Evolutionary conservation across 768 basidiomycete genomes (phyloP).

Genomic region (Gyrodon lividus): DNA sequence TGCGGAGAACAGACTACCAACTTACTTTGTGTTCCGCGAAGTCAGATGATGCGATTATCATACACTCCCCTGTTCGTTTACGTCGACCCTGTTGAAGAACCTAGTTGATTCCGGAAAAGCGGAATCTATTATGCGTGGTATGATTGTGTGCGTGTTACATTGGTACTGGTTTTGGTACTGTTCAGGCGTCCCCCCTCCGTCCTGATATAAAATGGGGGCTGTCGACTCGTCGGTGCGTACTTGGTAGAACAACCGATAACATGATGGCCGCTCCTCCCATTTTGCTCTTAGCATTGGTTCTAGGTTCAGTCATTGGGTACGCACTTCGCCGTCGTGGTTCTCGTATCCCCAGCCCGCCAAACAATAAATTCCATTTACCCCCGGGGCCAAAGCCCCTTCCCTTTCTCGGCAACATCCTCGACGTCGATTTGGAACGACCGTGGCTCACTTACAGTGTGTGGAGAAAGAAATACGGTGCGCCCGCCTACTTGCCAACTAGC

Average conservation of each 20-base stretch:
- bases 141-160: background rate
- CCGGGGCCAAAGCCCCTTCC: conserved; percentile 25
- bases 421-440: conserved; percentile 21
- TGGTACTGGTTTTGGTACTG: conserved; percentile 8
- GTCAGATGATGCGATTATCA: conserved; percentile 16
- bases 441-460: conserved; percentile 30
- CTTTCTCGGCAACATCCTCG: conserved; percentile 24
- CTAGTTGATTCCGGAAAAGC: conserved; percentile 12
- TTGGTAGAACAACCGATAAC: background rate
- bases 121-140: conserved; percentile 10
- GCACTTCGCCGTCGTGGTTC: conserved; percentile 4
- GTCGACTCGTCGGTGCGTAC: background rate
- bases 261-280: background rate
- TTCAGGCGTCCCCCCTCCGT: conserved; percentile 5
- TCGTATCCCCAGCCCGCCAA: background rate
- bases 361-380: conserved; percentile 13
- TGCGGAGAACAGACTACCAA: conserved; percentile 2
- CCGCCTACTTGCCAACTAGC: background rate
- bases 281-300: conserved; percentile 8
- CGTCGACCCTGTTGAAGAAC: conserved; percentile 18
- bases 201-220: conserved; percentile 18
- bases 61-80: conserved; percentile 18
- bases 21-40: conserved; percentile 12
- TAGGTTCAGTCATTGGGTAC: conserved; percentile 8
- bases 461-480: conserved; percentile 28